A percentile compares a stretch with the other conserved stretches of the same genome.
phyloP scores from a whole-genome alignment of 768 basidiomycete genomes.

The Fistulinella prunicolor region DNA sequence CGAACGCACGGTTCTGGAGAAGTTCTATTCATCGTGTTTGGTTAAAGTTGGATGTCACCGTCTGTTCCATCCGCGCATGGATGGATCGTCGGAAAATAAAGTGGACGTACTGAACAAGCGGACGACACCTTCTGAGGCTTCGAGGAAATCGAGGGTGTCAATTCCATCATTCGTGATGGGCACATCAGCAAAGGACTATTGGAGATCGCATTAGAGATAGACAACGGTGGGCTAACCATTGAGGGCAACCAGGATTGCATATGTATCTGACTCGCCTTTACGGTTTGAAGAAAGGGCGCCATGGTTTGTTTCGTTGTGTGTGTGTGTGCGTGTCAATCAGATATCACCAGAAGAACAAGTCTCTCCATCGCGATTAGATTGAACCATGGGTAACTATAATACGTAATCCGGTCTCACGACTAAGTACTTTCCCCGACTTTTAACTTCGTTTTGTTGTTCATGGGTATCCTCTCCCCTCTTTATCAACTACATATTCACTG shows the following conservation, averaged over 20 bases:
- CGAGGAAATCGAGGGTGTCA: constrained; percentile 83
- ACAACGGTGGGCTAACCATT: no score
- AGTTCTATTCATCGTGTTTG: constrained; percentile 15
- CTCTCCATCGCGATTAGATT: no score
- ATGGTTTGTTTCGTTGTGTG: constrained; percentile 45
- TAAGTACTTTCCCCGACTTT: no score
- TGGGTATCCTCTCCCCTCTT: no score
- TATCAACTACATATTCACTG: no score
- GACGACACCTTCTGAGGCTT: constrained; percentile 85
- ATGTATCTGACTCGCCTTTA: constrained; percentile 46
- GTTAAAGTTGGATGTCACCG: no score
- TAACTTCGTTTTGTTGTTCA: no score
- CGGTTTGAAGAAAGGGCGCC: constrained; percentile 73
- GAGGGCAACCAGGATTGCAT: no score
- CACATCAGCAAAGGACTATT: constrained; percentile 91
- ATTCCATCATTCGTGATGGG: constrained; percentile 82
- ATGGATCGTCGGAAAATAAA: not conserved
- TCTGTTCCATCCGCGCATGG: no score
- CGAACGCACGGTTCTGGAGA: constrained; percentile 54
- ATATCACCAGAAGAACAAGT: no score
- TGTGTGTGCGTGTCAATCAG: not conserved
- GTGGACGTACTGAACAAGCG: constrained; percentile 76
- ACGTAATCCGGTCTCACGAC: no score
- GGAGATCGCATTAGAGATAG: not conserved
- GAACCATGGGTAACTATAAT: no score